Evolutionary conservation across 495 filamentous ascomycete species (phyloP).

Genomic region (Staphylotrichum longicolle): DNA sequence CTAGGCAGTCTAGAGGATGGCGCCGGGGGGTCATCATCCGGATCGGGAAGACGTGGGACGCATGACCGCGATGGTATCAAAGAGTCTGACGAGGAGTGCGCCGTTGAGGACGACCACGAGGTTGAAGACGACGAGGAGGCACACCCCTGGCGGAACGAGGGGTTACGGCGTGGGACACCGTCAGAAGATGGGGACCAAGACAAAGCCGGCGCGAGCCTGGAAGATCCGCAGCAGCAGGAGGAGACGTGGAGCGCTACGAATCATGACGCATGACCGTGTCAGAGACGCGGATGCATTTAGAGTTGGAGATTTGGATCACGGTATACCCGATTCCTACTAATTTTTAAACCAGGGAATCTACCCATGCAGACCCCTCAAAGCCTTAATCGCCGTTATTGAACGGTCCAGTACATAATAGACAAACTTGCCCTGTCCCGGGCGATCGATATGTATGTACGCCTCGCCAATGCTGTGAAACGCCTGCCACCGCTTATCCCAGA

Average conservation of each 20-base stretch:
- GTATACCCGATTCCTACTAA: slow-evolving; percentile 1
- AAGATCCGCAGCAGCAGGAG: slow-evolving; percentile 19
- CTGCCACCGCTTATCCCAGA: neutral
- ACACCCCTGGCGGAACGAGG: slow-evolving; percentile 38
- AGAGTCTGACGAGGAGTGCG: slow-evolving; percentile 24
- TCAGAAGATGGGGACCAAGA: slow-evolving; percentile 15
- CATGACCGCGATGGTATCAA: slow-evolving; percentile 20
- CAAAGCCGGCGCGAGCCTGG: slow-evolving; percentile 19
- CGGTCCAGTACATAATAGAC: neutral
- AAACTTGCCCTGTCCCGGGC: neutral
- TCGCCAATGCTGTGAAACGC: slow-evolving; percentile 8
- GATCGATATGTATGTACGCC: neutral
- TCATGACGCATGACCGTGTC: slow-evolving; percentile 3
- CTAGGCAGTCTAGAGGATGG: slow-evolving; percentile 27
- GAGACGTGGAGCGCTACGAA: slow-evolving; percentile 25
- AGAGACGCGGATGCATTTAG: neutral
- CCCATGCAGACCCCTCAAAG: neutral
- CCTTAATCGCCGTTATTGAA: neutral
- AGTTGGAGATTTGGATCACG: slow-evolving; percentile 2
- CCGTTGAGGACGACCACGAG: slow-evolving; percentile 21
- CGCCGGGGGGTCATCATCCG: slow-evolving; percentile 8
- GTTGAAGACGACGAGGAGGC: slow-evolving; percentile 27
- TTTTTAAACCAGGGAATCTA: neutral
- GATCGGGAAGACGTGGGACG: neutral
- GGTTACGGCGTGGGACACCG: slow-evolving; percentile 15